Evolutionary conservation across 768 basidiomycete genomes (phyloP), one percentile per base, ranked within the genome.

Genomic region (Amanita polypyramis): DNA sequence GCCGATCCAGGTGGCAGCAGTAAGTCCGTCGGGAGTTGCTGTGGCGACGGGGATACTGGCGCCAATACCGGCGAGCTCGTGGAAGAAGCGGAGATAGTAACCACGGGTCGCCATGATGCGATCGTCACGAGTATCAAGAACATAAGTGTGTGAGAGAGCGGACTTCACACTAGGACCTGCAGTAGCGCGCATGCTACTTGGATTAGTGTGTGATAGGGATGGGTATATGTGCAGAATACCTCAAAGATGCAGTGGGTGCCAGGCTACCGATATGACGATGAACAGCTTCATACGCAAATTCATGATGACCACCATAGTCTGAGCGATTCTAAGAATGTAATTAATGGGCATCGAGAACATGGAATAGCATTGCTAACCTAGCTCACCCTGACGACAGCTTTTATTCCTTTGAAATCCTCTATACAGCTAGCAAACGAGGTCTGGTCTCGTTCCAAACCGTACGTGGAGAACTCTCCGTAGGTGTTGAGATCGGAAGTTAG

Each of bases 161-260:
- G 92, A 92, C 64, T 98, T 98, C 51, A 80, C 61, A 0, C 81
- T 77, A 19, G 79, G 76, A 0, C 91, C 89, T 0, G 94, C 92
- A 1, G 84, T 74, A 58, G 87, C 77, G 27, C 96, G 82, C 46
- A 95, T 85, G 50, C 91, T 94, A 54, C 25, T 27, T 30, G 20
- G 12, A 36, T 54, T 40, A 50, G 49, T 20, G 17, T 29, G 8
- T 20, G n/a, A 27, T 38, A 19, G 4, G 50, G 27, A 5, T 11
- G 33, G 23, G 12, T 2, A 8, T 33, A 56, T 69, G 50, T 21
- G 34, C 3, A 23, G 21, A 14, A 11, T 52, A 89, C 92, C 85
- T 87, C 35, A 94, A 69, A 2, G 89, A 92, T 20, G 93, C 95
- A 1, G 76, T 73, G 1, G 88, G 79, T 6, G 74, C 67, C 23